Percentiles rank a stretch among this genome's conserved stretches.
These are phyloP conservation scores for Trichoderma sp. DNA, from an alignment of 2,329 filamentous ascomycete species.

Conservation along the genomic window DNA sequence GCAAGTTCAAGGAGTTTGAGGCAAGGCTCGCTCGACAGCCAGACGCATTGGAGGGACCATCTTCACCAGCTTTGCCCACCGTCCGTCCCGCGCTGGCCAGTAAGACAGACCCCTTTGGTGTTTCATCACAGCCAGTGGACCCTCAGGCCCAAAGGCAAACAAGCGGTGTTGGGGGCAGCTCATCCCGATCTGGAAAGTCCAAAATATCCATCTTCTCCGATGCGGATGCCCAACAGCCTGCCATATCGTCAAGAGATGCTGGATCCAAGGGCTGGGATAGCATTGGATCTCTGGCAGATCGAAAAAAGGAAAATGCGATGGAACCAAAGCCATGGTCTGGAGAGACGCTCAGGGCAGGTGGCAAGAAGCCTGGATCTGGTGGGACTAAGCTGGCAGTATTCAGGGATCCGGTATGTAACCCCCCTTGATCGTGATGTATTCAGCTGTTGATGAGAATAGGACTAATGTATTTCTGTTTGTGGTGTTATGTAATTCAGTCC, in stretches of 20 bases:
- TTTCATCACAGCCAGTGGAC: conserved; percentile 54
- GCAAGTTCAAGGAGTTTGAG: conserved; percentile 93
- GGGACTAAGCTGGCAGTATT: conserved; percentile 83
- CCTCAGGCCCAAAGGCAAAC: conserved; percentile 63
- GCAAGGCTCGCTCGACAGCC: conserved; percentile 67
- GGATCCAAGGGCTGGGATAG: conserved; percentile 81
- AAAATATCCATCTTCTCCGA: conserved; percentile 95
- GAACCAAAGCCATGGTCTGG: conserved; percentile 89
- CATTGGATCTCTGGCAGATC: conserved; percentile 80
- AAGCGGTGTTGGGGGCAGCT: conserved; percentile 46
- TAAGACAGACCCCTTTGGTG: conserved; percentile 79
- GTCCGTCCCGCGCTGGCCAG: conserved; percentile 79
- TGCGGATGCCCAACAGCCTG: conserved; percentile 58
- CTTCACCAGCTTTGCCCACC: conserved; percentile 81
- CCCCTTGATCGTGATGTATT: conserved; percentile 41
- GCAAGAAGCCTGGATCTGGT: conserved; percentile 64
- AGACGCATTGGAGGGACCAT: conserved; percentile 63
- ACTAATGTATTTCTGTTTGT: conserved; percentile 72
- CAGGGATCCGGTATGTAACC: conserved; percentile 77
- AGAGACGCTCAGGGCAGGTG: conserved; percentile 83
- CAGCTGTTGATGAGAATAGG: conserved; percentile 88
- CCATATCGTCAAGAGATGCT: conserved; percentile 51
- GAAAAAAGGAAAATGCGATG: conserved; percentile 90
- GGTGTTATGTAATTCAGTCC: conserved; percentile 52
- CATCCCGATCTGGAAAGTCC: conserved; percentile 65